Conservation (phyloP, 2,329 filamentous ascomycete genomes). For the Pseudogymnoascus sp. region DNA sequence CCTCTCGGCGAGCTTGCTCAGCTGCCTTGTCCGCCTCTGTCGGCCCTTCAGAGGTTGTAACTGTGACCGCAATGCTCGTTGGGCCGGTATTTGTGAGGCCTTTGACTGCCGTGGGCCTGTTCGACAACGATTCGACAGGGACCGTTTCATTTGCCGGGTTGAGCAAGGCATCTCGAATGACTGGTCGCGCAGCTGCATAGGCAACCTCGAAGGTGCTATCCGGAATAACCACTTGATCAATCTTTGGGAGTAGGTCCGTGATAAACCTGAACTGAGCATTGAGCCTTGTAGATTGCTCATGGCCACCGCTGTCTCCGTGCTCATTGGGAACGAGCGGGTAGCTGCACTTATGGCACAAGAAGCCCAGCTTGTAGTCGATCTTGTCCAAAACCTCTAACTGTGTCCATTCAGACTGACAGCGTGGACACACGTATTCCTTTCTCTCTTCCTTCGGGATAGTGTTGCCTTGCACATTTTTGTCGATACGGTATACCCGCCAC, state of each 20-base stretch:
- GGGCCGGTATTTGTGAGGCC: conserved; percentile 59
- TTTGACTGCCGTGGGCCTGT: conserved; percentile 59
- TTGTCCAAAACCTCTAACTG: conserved; percentile 81
- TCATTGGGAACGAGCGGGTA: conserved; percentile 55
- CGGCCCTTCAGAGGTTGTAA: conserved; percentile 57
- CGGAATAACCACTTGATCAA: conserved; percentile 67
- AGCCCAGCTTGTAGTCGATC: conserved; percentile 57
- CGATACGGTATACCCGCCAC: conserved; percentile 81
- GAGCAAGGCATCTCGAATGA: conserved; percentile 55
- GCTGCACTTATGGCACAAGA: conserved; percentile 75
- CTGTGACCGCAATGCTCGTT: conserved; percentile 61
- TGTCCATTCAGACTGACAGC: conserved; percentile 81
- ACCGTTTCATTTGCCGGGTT: conserved; percentile 56
- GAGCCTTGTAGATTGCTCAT: conserved; percentile 64
- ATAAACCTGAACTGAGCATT: conserved; percentile 76
- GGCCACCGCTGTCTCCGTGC: conserved; percentile 60
- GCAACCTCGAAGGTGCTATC: conserved; percentile 67
- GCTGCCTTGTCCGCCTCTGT: conserved; percentile 59
- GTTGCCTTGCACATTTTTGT: conserved; percentile 78
- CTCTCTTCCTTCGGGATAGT: conserved; percentile 74
- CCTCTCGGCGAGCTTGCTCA: conserved; percentile 57
- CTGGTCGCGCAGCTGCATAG: conserved; percentile 52
- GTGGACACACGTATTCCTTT: conserved; percentile 81
- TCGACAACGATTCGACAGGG: conserved; percentile 44
- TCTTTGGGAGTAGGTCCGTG: conserved; percentile 65